A percentile compares a stretch with the other conserved stretches of the same genome.
phyloP scores from a whole-genome alignment of 495 filamentous ascomycete species.

The Daldinia loculata region DNA sequence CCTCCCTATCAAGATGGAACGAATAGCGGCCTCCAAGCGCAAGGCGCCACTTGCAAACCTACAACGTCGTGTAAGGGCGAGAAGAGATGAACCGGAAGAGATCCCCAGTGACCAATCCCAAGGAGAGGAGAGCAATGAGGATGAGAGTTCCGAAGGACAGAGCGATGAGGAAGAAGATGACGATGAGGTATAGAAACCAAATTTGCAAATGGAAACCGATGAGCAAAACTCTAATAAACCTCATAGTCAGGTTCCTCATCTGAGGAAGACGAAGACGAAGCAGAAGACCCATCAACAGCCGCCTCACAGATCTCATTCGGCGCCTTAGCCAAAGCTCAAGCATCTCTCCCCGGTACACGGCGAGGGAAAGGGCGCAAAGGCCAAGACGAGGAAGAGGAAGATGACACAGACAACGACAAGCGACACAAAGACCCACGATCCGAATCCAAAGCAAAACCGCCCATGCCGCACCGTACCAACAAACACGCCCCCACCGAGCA shows the following conservation, averaged over 20 bases:
- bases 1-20: constrained; percentile 10
- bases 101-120: constrained; percentile 45
- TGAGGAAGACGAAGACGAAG: constrained; percentile 45
- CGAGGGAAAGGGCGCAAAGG: constrained; percentile 49
- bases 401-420: constrained; percentile 21
- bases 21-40: constrained; percentile 24
- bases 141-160: constrained; percentile 44
- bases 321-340: constrained; percentile 84
- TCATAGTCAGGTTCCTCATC: constrained; percentile 32
- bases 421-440: constrained; percentile 26
- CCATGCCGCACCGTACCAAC: constrained; percentile 62
- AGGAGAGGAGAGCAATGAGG: constrained; percentile 47
- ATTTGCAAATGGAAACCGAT: not conserved
- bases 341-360: constrained; percentile 57
- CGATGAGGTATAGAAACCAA: constrained; percentile 15
- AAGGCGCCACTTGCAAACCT: constrained; percentile 49
- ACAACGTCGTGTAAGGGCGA: constrained; percentile 67
- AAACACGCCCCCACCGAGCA: constrained; percentile 90
- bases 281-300: constrained; percentile 52
- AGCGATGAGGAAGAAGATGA: constrained; percentile 35
- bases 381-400: constrained; percentile 27
- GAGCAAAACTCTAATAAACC: not conserved
- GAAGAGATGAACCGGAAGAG: constrained; percentile 64
- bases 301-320: constrained; percentile 79
- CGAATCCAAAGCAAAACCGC: constrained; percentile 42